Conservation (phyloP, 768 basidiomycete genomes). For the Trametes meyenii region DNA sequence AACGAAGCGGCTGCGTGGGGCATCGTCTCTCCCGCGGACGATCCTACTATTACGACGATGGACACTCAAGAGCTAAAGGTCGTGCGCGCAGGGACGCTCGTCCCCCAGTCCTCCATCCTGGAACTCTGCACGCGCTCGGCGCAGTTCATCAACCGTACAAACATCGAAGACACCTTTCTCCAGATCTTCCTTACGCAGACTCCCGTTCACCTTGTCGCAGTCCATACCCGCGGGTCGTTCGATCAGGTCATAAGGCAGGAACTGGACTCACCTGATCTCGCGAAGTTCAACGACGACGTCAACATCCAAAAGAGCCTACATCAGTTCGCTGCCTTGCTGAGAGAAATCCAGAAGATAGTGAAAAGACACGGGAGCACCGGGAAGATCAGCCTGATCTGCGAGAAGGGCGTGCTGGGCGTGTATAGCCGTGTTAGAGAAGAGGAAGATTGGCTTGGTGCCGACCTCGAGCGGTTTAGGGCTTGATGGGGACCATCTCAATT, state of each 20-base stretch:
- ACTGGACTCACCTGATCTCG: constrained; percentile 28
- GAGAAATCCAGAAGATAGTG: constrained; percentile 49
- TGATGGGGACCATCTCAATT: neutral
- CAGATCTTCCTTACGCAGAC: constrained; percentile 76
- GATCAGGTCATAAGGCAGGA: constrained; percentile 48
- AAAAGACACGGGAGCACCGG: constrained; percentile 53
- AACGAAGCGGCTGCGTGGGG: constrained; percentile 2
- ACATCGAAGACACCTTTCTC: constrained; percentile 63
- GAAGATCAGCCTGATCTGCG: constrained; percentile 58
- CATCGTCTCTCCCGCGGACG: neutral
- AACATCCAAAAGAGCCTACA: constrained; percentile 36
- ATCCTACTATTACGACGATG: neutral
- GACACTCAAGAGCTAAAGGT: constrained; percentile 26
- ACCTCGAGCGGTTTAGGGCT: constrained; percentile 34
- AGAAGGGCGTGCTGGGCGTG: constrained; percentile 45
- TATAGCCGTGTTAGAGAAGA: constrained; percentile 49
- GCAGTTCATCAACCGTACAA: constrained; percentile 23
- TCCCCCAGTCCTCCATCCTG: constrained; percentile 39
- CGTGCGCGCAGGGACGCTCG: constrained; percentile 31
- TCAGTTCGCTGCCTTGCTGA: constrained; percentile 25
- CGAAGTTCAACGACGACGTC: constrained; percentile 27
- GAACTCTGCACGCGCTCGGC: constrained; percentile 34
- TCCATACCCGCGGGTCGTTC: constrained; percentile 60
- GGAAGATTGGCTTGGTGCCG: constrained; percentile 49
- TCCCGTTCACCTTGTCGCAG: constrained; percentile 56